Conservation (phyloP, 1,284 basidiomycete species). For the Tilletia horrida region DNA sequence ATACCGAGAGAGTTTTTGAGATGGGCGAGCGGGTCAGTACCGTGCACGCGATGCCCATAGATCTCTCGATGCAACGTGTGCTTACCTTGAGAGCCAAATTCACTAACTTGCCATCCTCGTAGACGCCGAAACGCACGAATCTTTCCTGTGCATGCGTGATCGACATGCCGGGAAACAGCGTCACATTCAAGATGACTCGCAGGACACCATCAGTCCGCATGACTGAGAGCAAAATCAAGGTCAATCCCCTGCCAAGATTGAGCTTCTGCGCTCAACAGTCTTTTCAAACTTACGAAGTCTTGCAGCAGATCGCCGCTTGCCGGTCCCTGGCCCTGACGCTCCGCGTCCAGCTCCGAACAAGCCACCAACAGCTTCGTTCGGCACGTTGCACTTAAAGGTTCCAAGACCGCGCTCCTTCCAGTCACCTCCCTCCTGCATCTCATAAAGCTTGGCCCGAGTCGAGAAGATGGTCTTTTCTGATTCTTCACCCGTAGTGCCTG, state of each 20-base stretch:
- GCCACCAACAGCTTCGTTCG: constrained; percentile 23
- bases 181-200: constrained; percentile 76
- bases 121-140: constrained; percentile 48
- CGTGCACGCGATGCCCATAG: background rate
- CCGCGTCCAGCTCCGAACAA: constrained; percentile 67
- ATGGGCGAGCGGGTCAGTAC: too few species aligned
- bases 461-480: constrained; percentile 80
- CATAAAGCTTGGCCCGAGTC: constrained; percentile 78
- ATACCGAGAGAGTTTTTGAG: too few species aligned
- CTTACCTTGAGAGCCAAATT: constrained; percentile 50
- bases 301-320: constrained; percentile 6
- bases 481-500: constrained; percentile 86
- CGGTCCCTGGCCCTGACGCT: constrained; percentile 49
- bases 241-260: background rate
- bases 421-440: constrained; percentile 60
- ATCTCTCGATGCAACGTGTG: background rate
- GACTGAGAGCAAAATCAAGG: constrained; percentile 60
- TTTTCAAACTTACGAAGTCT: constrained; percentile 10
- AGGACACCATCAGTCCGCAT: constrained; percentile 93
- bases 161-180: constrained; percentile 80
- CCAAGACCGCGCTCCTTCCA: constrained; percentile 91
- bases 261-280: background rate
- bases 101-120: constrained; percentile 44
- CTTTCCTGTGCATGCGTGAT: constrained; percentile 68
- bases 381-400: constrained; percentile 74